Conservation (phyloP, 2,329 filamentous ascomycete genomes). For the Thielaviopsis populi region DNA sequence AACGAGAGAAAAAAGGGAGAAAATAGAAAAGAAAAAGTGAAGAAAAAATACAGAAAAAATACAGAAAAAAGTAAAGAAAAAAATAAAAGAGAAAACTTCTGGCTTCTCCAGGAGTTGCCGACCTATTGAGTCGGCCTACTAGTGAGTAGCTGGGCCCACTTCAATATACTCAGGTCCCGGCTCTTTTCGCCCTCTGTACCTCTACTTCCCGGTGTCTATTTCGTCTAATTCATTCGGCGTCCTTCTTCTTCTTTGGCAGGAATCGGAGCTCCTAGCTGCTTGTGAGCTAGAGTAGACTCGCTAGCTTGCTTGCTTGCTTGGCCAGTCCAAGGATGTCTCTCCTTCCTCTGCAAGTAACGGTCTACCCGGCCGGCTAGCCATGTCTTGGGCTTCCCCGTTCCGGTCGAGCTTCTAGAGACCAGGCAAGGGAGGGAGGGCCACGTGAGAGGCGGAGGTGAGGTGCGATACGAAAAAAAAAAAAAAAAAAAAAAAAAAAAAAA, state of each 20-base stretch:
- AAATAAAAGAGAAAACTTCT: background rate
- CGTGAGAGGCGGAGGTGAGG: background rate
- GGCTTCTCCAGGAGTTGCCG: background rate
- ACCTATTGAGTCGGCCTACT: too few species aligned
- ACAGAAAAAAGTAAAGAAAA: background rate
- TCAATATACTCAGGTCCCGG: background rate
- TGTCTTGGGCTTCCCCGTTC: background rate
- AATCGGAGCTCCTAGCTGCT: background rate
- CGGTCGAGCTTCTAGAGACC: background rate
- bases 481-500: too few species aligned
- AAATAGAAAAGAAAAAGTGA: background rate
- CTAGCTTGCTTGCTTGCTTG: background rate
- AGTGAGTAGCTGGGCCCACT: too few species aligned
- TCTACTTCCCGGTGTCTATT: background rate
- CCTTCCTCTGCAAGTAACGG: background rate
- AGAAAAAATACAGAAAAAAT: too few species aligned
- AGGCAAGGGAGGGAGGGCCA: background rate
- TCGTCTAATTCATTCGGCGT: background rate
- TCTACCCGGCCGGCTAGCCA: background rate
- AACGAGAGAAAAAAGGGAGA: background rate
- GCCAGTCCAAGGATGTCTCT: background rate
- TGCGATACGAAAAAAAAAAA: too few species aligned
- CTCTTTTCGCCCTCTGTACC: too few species aligned
- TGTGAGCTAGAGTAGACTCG: background rate
- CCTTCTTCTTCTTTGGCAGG: background rate